Evolutionary conservation across 106 monocot genomes (phyloP).

Genomic region (Hemerocallis citrina): DNA sequence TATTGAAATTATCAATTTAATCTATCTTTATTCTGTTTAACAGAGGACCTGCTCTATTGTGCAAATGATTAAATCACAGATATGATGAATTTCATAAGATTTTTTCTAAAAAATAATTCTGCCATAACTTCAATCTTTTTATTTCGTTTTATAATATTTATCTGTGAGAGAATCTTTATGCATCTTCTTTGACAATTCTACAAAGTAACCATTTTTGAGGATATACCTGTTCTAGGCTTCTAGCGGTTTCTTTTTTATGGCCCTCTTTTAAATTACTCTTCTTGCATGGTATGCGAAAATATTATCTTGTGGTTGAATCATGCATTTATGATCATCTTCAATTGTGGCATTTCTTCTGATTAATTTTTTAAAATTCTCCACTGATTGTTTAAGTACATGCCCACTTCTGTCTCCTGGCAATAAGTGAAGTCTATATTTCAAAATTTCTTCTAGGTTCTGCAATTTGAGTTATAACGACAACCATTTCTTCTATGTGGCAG

Average conservation of each 20-base stretch:
- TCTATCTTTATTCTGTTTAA: not conserved
- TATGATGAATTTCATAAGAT: not conserved
- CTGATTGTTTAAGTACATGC: not conserved
- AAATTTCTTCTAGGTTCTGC: conserved; percentile 6
- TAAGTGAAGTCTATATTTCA: not conserved
- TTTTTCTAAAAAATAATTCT: too few species aligned
- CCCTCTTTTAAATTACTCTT: not conserved
- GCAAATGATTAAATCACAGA: not conserved
- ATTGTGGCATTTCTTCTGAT: not conserved
- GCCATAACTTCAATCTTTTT: too few species aligned
- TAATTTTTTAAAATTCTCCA: too few species aligned
- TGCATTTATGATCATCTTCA: not conserved
- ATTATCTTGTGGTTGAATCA: not conserved
- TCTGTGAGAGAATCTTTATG: not conserved
- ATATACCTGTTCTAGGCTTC: not conserved
- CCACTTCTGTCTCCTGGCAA: too few species aligned
- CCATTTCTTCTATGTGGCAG: conserved; percentile 28
- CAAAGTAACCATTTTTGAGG: not conserved
- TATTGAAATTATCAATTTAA: not conserved
- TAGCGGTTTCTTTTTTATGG: not conserved
- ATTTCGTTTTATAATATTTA: not conserved
- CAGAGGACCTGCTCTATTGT: not conserved
- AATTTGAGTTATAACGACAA: not conserved
- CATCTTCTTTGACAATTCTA: not conserved
- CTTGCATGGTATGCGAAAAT: not conserved